Percentiles rank a stretch among this genome's conserved stretches.
These are phyloP conservation scores for Pterocarpus santalinus DNA, from an alignment of 306 rosid genomes.

Conservation along the genomic window DNA sequence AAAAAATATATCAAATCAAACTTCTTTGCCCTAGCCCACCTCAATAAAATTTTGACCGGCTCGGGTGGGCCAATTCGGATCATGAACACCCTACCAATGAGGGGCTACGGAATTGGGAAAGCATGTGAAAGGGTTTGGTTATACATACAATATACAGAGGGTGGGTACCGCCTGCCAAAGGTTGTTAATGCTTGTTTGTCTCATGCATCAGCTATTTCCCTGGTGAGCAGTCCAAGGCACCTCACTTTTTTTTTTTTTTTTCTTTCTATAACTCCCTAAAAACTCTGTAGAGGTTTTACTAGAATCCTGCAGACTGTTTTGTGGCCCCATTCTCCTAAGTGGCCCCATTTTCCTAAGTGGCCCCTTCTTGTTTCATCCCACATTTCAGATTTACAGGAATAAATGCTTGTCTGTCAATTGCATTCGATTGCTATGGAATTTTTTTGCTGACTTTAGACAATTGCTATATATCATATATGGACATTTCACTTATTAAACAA, in stretches of 20 bases:
- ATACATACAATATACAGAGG: too few relatives aligned
- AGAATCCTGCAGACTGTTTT: background rate
- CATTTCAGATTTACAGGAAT: background rate
- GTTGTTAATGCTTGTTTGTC: conserved; percentile 54
- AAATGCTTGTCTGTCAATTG: background rate
- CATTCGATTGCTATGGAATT: background rate
- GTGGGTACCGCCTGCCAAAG: conserved; percentile 35
- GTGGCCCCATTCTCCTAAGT: conserved; percentile 3
- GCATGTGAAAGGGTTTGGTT: conserved; percentile 21
- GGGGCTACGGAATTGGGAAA: conserved; percentile 6
- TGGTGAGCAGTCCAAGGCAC: background rate
- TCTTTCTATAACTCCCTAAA: background rate
- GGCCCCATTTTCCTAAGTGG: conserved; percentile 17
- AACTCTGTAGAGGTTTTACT: conserved; percentile 32
- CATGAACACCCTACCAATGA: too few relatives aligned
- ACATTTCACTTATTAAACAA: background rate
- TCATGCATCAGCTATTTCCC: conserved; percentile 40
- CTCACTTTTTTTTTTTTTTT: background rate
- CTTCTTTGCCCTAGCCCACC: too few relatives aligned
- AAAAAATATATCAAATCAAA: too few relatives aligned
- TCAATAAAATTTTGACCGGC: too few relatives aligned
- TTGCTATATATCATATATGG: background rate
- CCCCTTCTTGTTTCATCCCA: background rate
- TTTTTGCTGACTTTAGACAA: background rate
- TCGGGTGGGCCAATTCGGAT: too few relatives aligned